Conservation (phyloP, 352 stramenopile genomes). For the Phytopythium vexans region DNA sequence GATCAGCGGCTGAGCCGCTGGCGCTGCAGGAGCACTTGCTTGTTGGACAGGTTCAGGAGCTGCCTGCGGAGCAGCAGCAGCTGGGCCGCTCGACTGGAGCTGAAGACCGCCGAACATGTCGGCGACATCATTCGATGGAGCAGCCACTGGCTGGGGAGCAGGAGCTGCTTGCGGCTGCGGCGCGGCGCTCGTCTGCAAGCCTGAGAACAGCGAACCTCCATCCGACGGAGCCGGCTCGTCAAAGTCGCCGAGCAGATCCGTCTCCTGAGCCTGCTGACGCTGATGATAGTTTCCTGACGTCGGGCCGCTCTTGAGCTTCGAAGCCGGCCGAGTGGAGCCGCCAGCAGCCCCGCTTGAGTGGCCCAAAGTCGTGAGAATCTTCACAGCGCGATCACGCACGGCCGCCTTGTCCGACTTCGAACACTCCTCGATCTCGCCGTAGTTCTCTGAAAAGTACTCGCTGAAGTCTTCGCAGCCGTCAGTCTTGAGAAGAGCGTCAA, state of each 20-base stretch:
- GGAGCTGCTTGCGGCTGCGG: conserved; percentile 25
- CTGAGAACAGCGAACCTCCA: conserved; percentile 50
- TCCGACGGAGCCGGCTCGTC: conserved; percentile 35
- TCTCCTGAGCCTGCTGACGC: conserved; percentile 32
- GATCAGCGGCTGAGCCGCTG: conserved; percentile 41
- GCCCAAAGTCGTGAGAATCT: conserved; percentile 64
- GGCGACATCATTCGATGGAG: conserved; percentile 30
- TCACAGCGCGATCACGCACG: conserved; percentile 71
- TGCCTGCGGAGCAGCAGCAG: conserved; percentile 6
- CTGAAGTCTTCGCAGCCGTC: conserved; percentile 81
- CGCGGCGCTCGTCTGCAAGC: conserved; percentile 39
- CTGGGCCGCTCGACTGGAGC: conserved; percentile 46
- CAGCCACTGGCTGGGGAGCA: conserved; percentile 9
- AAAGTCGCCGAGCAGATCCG: conserved; percentile 73
- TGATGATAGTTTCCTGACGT: conserved; percentile 22
- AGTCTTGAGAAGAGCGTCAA: conserved; percentile 84
- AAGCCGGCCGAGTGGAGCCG: conserved; percentile 7
- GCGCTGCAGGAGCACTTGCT: conserved; percentile 12
- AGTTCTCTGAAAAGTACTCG: conserved; percentile 85
- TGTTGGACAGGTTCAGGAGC: conserved; percentile 14
- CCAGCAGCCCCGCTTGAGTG: conserved; percentile 30
- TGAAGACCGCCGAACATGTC: conserved; percentile 81
- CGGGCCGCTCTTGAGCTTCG: conserved; percentile 10
- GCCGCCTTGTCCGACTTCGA: conserved; percentile 73
- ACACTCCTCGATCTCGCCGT: conserved; percentile 68